Evolutionary conservation across 2,329 filamentous ascomycete genomes (phyloP).

Genomic region (Aureobasidium sp.): DNA sequence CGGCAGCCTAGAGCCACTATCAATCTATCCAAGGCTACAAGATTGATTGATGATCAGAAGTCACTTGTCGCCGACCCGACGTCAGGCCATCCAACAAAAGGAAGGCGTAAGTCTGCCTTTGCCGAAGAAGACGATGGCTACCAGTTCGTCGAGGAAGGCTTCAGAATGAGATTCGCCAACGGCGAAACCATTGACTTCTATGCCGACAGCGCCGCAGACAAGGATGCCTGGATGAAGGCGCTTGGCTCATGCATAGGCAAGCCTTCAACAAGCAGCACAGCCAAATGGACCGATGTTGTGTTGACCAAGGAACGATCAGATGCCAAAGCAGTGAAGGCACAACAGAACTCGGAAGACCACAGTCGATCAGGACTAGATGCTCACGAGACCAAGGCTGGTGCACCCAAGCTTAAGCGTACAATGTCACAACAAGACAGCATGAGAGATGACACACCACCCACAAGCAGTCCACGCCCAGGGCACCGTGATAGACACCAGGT

Average conservation of each 20-base stretch:
- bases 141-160: slow-evolving; percentile 99
- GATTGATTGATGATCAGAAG: slow-evolving; percentile 86
- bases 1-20: slow-evolving; percentile 94
- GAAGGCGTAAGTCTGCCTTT: slow-evolving; percentile 83
- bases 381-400: slow-evolving; percentile 18
- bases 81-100: slow-evolving; percentile 58
- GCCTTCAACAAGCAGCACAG: slow-evolving; percentile 44
- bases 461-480: slow-evolving; percentile 23
- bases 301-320: slow-evolving; percentile 28
- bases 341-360: neutral
- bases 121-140: slow-evolving; percentile 98
- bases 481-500: slow-evolving; percentile 28
- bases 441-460: slow-evolving; percentile 27
- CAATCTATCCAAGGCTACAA: slow-evolving; percentile 86
- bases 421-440: slow-evolving; percentile 17
- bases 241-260: slow-evolving; percentile 64
- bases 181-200: slow-evolving; percentile 99
- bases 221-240: slow-evolving; percentile 91
- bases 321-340: slow-evolving; percentile 11
- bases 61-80: slow-evolving; percentile 72
- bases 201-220: slow-evolving; percentile 77
- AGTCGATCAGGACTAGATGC: slow-evolving; percentile 23
- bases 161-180: slow-evolving; percentile 97
- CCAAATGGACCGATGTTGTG: slow-evolving; percentile 53
- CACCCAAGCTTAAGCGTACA: slow-evolving; percentile 16